Evolutionary conservation across 495 filamentous ascomycete genomes (phyloP).

Genomic region (Xylaria flabelliformis): DNA sequence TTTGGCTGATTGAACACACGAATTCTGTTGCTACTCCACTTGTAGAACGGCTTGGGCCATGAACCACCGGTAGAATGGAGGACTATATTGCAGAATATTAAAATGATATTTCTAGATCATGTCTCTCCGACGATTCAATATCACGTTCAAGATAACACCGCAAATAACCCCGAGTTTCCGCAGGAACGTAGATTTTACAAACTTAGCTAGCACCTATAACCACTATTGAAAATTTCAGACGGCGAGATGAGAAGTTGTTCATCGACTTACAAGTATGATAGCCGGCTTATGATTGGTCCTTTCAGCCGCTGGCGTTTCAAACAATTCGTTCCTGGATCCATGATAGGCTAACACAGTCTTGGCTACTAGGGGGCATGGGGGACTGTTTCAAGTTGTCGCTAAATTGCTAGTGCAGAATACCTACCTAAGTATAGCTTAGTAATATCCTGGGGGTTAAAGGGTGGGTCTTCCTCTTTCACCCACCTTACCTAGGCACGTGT

Average conservation of each 20-base stretch:
- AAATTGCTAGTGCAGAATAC: not conserved
- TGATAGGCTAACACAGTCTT: conserved; percentile 10
- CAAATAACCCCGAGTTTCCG: not conserved
- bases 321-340: not conserved
- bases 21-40: not conserved
- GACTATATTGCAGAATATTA: not conserved
- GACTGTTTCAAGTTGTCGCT: conserved; percentile 16
- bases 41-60: not conserved
- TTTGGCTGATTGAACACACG: not conserved
- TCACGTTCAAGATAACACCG: not conserved
- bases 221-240: not conserved
- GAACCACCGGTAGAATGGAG: not conserved
- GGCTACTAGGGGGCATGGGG: conserved; percentile 13
- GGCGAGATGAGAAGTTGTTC: not conserved
- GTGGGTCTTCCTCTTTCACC: not conserved
- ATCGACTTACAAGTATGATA: not conserved
- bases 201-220: not conserved
- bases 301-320: conserved; percentile 16
- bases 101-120: not conserved
- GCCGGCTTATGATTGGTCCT: conserved; percentile 8
- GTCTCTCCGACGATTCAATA: not conserved
- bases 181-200: not conserved
- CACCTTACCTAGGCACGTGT: too few species aligned
- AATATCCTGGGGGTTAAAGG: not conserved
- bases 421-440: not conserved